phyloP scores from a whole-genome alignment of 768 basidiomycete species.

The Pisolithus microcarpus region DNA sequence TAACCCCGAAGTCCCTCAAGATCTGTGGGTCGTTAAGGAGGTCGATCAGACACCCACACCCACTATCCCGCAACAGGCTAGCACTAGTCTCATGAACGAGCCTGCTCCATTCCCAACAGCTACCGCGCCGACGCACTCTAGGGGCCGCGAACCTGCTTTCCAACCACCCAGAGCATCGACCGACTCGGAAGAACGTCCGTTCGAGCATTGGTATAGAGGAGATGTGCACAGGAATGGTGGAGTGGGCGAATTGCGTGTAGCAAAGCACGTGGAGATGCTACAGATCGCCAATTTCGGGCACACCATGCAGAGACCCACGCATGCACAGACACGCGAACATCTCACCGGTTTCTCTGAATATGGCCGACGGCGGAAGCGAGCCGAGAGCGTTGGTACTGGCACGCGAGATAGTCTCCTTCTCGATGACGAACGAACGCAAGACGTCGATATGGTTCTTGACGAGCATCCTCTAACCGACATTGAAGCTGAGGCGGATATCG shows the following conservation, averaged over 20 bases:
- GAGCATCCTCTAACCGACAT: constrained; percentile 72
- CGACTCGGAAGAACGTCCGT: constrained; percentile 78
- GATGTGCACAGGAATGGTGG: constrained; percentile 83
- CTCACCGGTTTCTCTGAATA: constrained; percentile 19
- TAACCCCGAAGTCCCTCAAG: constrained; percentile 24
- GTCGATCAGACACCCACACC: constrained; percentile 26
- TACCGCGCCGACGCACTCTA: constrained; percentile 37
- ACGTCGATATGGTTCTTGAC: constrained; percentile 56
- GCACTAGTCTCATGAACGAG: constrained; percentile 54
- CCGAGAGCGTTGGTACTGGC: constrained; percentile 56
- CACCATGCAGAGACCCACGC: constrained; percentile 32
- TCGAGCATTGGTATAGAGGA: constrained; percentile 87
- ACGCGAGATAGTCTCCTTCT: constrained; percentile 60
- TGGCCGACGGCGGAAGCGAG: constrained; percentile 43
- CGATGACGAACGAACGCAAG: constrained; percentile 47
- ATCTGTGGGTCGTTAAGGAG: constrained; percentile 26
- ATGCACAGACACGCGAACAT: constrained; percentile 19
- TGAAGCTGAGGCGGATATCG: constrained; percentile 44
- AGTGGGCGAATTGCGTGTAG: constrained; percentile 78
- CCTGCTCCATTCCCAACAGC: constrained; percentile 50
- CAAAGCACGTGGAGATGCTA: constrained; percentile 72
- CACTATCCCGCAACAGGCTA: constrained; percentile 34
- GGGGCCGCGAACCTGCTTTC: constrained; percentile 25
- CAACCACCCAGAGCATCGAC: constrained; percentile 47
- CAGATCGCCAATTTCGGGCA: constrained; percentile 85